Conservation (phyloP, 306 rosid genomes). For the Alnus rubra region DNA sequence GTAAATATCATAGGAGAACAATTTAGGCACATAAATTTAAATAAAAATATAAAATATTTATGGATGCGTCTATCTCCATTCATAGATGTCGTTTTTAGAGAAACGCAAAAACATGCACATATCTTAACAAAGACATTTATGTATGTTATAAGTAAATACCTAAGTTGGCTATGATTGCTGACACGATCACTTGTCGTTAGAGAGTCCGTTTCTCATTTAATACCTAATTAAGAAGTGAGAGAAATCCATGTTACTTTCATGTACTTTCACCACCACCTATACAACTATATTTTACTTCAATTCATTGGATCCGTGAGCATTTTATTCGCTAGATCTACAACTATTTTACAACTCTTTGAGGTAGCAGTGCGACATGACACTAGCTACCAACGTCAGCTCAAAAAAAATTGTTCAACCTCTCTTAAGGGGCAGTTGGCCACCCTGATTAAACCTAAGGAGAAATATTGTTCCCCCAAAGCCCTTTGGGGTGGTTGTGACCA, state of each 20-base stretch:
- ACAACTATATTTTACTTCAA: background rate
- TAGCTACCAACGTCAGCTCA: too few species aligned
- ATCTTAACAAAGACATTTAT: conserved; percentile 11
- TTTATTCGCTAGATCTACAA: too few species aligned
- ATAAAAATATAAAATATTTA: too few species aligned
- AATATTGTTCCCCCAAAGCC: too few species aligned
- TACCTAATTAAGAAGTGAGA: background rate
- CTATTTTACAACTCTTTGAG: too few species aligned
- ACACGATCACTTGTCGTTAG: conserved; percentile 17
- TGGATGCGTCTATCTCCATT: conserved; percentile 9
- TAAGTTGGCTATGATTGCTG: conserved; percentile 35
- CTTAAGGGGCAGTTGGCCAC: too few species aligned
- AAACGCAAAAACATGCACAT: conserved; percentile 23
- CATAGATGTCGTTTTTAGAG: conserved; percentile 24
- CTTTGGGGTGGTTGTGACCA: too few species aligned
- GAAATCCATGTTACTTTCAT: conserved; percentile 1
- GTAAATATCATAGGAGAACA: background rate
- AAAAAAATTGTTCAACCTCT: too few species aligned
- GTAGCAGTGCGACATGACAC: too few species aligned
- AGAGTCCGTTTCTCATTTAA: conserved; percentile 19
- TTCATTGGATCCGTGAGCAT: too few species aligned
- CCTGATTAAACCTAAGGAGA: too few species aligned
- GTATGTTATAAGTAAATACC: conserved; percentile 28
- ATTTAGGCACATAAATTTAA: too few species aligned
- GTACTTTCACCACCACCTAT: background rate